These are phyloP conservation scores for Daldinia decipiens DNA, from an alignment of 495 filamentous ascomycete genomes.

Conservation along the genomic window DNA sequence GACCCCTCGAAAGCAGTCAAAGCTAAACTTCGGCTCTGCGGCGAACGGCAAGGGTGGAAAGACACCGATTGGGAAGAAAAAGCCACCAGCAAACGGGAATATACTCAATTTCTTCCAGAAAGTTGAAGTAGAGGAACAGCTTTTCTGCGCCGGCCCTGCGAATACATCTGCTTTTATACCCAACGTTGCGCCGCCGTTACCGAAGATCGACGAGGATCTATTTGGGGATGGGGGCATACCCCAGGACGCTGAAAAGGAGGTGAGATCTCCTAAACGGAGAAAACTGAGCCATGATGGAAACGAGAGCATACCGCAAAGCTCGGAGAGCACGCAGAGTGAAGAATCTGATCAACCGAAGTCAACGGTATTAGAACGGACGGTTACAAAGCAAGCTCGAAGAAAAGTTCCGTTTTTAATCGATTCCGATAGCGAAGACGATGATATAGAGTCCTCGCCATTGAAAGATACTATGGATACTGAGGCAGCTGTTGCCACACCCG, in stretches of 20 bases:
- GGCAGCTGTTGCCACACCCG: not conserved
- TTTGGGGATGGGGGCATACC: slow-evolving; percentile 32
- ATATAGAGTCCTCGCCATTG: slow-evolving; percentile 15
- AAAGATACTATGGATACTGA: slow-evolving; percentile 15
- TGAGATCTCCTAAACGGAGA: slow-evolving; percentile 43
- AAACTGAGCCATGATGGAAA: slow-evolving; percentile 39
- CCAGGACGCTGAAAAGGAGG: slow-evolving; percentile 30
- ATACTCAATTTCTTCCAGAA: slow-evolving; percentile 63
- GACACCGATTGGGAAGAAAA: slow-evolving; percentile 41
- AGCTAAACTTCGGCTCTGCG: slow-evolving; percentile 39
- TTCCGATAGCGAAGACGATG: slow-evolving; percentile 72
- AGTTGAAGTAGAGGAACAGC: slow-evolving; percentile 48
- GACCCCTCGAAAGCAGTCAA: slow-evolving; percentile 43
- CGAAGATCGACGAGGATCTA: slow-evolving; percentile 43
- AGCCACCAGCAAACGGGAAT: slow-evolving; percentile 67
- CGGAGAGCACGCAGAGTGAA: not conserved
- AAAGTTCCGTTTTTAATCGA: slow-evolving; percentile 72
- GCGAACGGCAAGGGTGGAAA: slow-evolving; percentile 30
- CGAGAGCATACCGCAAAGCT: slow-evolving; percentile 1
- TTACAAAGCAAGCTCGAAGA: slow-evolving; percentile 25
- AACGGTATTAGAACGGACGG: slow-evolving; percentile 4
- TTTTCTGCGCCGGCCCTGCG: slow-evolving; percentile 39
- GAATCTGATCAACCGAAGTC: slow-evolving; percentile 10
- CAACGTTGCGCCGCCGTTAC: not conserved
- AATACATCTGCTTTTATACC: slow-evolving; percentile 7